Conservation (phyloP, 768 basidiomycete genomes). For the Austroboletus festivus region DNA sequence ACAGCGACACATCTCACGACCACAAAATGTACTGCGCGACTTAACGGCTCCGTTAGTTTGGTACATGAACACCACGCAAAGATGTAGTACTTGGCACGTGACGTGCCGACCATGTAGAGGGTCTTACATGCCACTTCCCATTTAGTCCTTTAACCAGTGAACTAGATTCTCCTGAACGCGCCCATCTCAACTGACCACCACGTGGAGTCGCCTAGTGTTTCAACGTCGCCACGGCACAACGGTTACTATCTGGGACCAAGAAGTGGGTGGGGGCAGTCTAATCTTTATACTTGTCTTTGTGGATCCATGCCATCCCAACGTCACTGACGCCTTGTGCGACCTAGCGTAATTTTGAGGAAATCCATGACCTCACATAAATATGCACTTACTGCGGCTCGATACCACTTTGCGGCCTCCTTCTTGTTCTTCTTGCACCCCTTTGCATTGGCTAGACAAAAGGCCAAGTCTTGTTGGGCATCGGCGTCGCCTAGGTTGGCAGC, state of each 20-base stretch:
- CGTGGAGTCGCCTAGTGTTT: constrained; percentile 9
- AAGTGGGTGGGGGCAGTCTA: constrained; percentile 4
- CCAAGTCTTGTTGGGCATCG: constrained; percentile 85
- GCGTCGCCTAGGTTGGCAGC: constrained; percentile 82
- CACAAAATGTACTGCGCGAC: too few species aligned
- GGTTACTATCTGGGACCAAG: not conserved
- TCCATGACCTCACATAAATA: not conserved
- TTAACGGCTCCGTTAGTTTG: too few species aligned
- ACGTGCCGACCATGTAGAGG: too few species aligned
- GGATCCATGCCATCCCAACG: constrained; percentile 86
- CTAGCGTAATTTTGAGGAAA: constrained; percentile 27
- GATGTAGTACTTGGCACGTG: too few species aligned
- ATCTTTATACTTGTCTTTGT: constrained; percentile 72
- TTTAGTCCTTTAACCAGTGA: not conserved
- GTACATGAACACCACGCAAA: too few species aligned
- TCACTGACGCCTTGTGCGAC: constrained; percentile 74
- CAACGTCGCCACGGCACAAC: not conserved
- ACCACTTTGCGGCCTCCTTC: constrained; percentile 86
- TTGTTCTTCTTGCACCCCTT: constrained; percentile 88
- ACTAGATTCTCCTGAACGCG: constrained; percentile 10
- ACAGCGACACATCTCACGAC: too few species aligned
- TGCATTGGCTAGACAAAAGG: constrained; percentile 81
- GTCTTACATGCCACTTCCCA: too few species aligned
- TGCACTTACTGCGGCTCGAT: constrained; percentile 71
- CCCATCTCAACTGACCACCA: constrained; percentile 5